A percentile compares a stretch with the other conserved stretches of the same genome.
Conservation (phyloP, 306 rosid species). For the Acacia crassicarpa region DNA sequence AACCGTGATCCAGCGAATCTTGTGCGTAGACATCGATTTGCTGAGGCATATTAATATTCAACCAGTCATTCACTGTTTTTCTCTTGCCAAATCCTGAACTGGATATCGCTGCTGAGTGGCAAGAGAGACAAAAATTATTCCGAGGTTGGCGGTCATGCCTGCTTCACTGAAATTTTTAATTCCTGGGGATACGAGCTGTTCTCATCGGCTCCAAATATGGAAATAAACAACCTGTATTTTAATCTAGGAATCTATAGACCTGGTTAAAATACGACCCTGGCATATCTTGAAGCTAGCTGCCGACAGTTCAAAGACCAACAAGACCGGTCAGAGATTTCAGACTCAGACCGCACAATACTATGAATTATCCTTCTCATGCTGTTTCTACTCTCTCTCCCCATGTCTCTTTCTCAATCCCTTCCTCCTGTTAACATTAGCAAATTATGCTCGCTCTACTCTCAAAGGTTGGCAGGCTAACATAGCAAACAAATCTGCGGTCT, state of each 20-base stretch:
- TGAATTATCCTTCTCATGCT: conserved; percentile 47
- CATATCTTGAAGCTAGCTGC: conserved; percentile 45
- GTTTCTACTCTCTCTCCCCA: neutral
- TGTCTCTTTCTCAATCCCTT: neutral
- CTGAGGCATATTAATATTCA: conserved; percentile 24
- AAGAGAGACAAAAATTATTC: conserved; percentile 35
- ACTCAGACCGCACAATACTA: conserved; percentile 46
- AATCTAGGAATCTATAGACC: conserved; percentile 36
- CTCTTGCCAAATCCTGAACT: conserved; percentile 63
- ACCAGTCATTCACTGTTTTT: conserved; percentile 35
- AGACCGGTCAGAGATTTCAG: conserved; percentile 44
- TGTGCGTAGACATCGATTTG: neutral
- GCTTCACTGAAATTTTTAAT: conserved; percentile 56
- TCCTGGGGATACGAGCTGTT: conserved; percentile 34
- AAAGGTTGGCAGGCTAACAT: conserved; percentile 27
- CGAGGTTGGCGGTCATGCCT: conserved; percentile 57
- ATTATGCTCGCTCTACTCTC: neutral
- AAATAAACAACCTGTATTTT: conserved; percentile 6
- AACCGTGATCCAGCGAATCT: neutral
- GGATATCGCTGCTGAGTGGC: conserved; percentile 44
- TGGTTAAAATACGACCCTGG: conserved; percentile 33
- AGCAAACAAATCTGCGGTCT: conserved; percentile 43
- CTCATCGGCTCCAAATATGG: conserved; percentile 20
- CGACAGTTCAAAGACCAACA: conserved; percentile 40
- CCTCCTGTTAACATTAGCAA: neutral